These are phyloP conservation scores for Gamarada debralockiae DNA, from an alignment of 495 filamentous ascomycete genomes.

Conservation along the genomic window DNA sequence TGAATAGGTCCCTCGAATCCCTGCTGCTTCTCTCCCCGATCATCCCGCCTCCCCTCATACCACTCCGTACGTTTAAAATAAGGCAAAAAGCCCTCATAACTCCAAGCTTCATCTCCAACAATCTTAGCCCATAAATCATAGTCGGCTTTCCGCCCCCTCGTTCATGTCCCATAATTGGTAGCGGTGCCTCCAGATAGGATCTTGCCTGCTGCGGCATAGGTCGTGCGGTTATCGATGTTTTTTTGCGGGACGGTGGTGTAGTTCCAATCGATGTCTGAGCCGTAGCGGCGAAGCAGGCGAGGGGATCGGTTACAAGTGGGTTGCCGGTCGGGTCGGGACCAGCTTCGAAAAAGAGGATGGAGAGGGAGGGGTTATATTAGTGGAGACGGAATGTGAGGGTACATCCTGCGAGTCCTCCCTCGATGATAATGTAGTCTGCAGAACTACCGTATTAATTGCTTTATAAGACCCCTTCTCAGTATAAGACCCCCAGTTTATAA, in stretches of 20 bases:
- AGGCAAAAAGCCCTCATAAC: constrained; percentile 30
- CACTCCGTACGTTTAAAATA: constrained; percentile 32
- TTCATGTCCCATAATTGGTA: constrained; percentile 35
- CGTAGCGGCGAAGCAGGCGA: constrained; percentile 15
- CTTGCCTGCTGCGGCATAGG: constrained; percentile 29
- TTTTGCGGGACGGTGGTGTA: constrained; percentile 32
- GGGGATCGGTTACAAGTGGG: constrained; percentile 10
- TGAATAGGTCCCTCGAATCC: constrained; percentile 41
- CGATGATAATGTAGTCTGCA: constrained; percentile 78
- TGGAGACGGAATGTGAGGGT: constrained; percentile 57
- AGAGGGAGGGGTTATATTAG: constrained; percentile 35
- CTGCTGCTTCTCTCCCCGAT: constrained; percentile 33
- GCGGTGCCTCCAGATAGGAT: constrained; percentile 32
- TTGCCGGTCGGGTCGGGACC: constrained; percentile 34
- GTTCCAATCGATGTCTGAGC: constrained; percentile 30
- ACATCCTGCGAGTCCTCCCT: constrained; percentile 79
- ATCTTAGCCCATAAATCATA: constrained; percentile 35
- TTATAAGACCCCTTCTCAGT: too few relatives aligned
- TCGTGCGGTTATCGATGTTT: constrained; percentile 21
- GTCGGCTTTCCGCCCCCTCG: constrained; percentile 31
- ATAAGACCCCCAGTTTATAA: too few relatives aligned
- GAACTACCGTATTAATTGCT: too few relatives aligned
- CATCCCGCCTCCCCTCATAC: constrained; percentile 14
- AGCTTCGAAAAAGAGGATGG: constrained; percentile 50
- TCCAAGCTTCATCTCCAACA: constrained; percentile 34